phyloP scores from a whole-genome alignment of 257 asterid species.

The Scutellaria baicalensis region DNA sequence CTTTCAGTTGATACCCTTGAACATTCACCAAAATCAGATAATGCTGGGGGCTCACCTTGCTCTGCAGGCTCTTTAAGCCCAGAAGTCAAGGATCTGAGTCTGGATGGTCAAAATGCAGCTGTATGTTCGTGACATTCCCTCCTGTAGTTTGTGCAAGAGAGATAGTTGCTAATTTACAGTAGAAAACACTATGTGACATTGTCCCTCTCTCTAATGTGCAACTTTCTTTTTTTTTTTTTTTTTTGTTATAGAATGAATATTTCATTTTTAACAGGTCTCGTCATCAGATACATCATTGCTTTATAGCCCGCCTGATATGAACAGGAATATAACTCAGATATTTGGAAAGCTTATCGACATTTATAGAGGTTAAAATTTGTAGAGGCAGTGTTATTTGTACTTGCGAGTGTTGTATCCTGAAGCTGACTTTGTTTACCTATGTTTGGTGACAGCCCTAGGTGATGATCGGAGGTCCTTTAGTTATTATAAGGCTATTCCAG shows the following conservation, averaged over 20 bases:
- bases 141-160: not conserved
- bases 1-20: conserved; percentile 9
- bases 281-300: conserved; percentile 44
- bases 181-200: not conserved
- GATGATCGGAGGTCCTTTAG: conserved; percentile 94
- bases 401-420: conserved; percentile 7
- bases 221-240: too few species aligned
- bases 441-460: conserved; percentile 64
- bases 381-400: conserved; percentile 3
- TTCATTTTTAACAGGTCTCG: conserved; percentile 40
- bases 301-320: conserved; percentile 86
- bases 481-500: conserved; percentile 85
- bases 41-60: conserved; percentile 32
- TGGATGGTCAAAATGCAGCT: conserved; percentile 28
- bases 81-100: conserved; percentile 34
- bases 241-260: not conserved
- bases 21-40: conserved; percentile 20
- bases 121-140: conserved; percentile 28
- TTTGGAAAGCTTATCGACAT: conserved; percentile 86
- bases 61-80: conserved; percentile 42
- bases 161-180: not conserved
- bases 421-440: conserved; percentile 10
- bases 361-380: conserved; percentile 64
- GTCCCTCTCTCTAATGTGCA: not conserved
- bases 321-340: conserved; percentile 69